A percentile compares a stretch with the other conserved stretches of the same genome.
phyloP scores from a whole-genome alignment of 345 rosid species.

The Camelina hispida region DNA sequence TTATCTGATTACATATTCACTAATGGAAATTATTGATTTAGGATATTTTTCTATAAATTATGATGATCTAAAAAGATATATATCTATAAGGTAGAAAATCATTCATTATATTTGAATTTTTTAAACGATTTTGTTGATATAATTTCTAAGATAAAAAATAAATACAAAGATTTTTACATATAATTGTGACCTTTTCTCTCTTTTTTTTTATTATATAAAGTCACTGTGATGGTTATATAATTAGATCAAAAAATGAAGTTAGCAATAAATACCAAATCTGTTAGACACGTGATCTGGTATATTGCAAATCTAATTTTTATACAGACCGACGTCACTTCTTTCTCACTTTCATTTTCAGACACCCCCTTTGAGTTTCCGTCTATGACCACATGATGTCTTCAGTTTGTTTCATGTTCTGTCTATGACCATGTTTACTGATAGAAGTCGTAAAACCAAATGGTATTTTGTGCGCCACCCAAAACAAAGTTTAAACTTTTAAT shows the following conservation, averaged over 20 bases:
- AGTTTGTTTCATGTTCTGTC: too few relatives aligned
- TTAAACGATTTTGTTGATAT: background rate
- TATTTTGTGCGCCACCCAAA: too few relatives aligned
- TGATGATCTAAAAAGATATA: background rate
- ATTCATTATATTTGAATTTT: background rate
- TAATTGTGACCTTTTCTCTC: background rate
- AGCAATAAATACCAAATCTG: constrained; percentile 14
- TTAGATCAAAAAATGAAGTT: background rate
- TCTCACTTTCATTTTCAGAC: background rate
- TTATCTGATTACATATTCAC: background rate
- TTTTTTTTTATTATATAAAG: background rate
- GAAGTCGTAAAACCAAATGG: too few relatives aligned
- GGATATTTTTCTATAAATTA: background rate
- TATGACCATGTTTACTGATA: too few relatives aligned
- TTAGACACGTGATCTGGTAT: constrained; percentile 19
- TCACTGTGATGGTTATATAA: background rate
- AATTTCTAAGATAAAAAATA: background rate
- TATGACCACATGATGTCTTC: too few relatives aligned
- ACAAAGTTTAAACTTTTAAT: too few relatives aligned
- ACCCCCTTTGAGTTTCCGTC: background rate
- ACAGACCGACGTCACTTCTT: constrained; percentile 4
- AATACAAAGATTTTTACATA: background rate
- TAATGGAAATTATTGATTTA: background rate
- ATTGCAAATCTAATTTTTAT: background rate
- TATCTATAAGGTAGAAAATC: background rate